phyloP scores from a whole-genome alignment of 148 eudicot genomes.

The Dianthus caryophyllus region DNA sequence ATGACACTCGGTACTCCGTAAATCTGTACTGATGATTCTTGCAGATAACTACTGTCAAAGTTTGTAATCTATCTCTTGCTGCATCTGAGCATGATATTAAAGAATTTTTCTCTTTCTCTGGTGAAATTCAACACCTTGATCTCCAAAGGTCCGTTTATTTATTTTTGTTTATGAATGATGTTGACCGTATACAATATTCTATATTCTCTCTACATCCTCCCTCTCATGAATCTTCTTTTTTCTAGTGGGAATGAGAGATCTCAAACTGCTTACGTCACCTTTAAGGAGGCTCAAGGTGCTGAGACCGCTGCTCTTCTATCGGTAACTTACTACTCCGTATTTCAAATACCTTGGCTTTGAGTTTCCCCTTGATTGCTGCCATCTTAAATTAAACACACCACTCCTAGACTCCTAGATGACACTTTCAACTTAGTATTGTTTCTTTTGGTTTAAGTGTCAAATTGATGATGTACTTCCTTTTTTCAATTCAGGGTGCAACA shows the following conservation, averaged over 20 bases:
- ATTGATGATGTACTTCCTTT: background rate
- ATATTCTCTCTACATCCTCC: too few species aligned
- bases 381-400: background rate
- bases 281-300: slow-evolving; percentile 79
- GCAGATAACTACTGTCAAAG: too few species aligned
- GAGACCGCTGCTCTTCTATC: slow-evolving; percentile 96
- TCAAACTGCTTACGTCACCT: slow-evolving; percentile 84
- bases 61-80: too few species aligned
- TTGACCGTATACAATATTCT: too few species aligned
- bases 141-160: too few species aligned
- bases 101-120: too few species aligned
- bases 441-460: too few species aligned
- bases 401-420: background rate
- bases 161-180: background rate
- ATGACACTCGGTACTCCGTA: too few species aligned
- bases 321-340: slow-evolving; percentile 48
- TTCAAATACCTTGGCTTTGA: slow-evolving; percentile 4
- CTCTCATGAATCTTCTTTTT: background rate
- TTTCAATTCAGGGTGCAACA: slow-evolving; percentile 72
- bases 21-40: too few species aligned
- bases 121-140: too few species aligned
- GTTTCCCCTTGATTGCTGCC: background rate
- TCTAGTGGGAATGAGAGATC: slow-evolving; percentile 74
- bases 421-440: background rate
- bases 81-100: too few species aligned